Base-by-base conservation (phyloP, 2,329 filamentous ascomycete genomes). In the Esteya vermicola region DNA sequence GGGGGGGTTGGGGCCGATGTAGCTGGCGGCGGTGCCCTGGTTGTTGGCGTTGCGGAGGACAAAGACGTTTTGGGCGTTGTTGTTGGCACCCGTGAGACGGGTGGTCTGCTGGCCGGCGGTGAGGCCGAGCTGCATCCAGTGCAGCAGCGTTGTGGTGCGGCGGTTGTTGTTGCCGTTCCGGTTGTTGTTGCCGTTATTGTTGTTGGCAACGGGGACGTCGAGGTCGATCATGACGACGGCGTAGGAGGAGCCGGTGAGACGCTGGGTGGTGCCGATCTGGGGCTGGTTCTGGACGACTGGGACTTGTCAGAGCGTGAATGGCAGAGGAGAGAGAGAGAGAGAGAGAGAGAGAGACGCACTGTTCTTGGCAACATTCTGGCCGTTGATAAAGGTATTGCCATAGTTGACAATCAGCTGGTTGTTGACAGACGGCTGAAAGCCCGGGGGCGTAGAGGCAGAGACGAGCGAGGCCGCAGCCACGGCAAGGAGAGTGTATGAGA, bases 141-240 rank as follows among this genome's bases (percentile, higher is more conserved):
- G 60, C 31, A 64, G 55, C 19, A 63, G 49, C 12, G 60, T 64
- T 41, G 48, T 51, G 9, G 60, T 62, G 34, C 49, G 37, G 33
- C 55, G n/a, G n/a, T n/a, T n/a, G n/a, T n/a, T n/a, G n/a, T n/a
- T n/a, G n/a, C 43, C 53, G 57, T 8, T 30, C 22, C 55, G 46
- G 54, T 58, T 10, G 62, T 63, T 34, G 61, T n/a, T n/a, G n/a
- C n/a, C n/a, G n/a, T n/a, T n/a, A n/a, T n/a, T n/a, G n/a, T n/a
- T n/a, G n/a, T n/a, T n/a, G n/a, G n/a, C n/a, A n/a, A n/a, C n/a
- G n/a, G n/a, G 67, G 54, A 61, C 71, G 47, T 67, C 67, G 6
- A 70, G 56, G 43, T 64, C 60, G 35, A 64, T 52, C 61, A 64
- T 64, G 42, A 64, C 39, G 25, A 64, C 51, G 13, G 59, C 57